Evolutionary conservation across 441 rosid species (phyloP).

Genomic region (Metrosideros polymorpha): DNA sequence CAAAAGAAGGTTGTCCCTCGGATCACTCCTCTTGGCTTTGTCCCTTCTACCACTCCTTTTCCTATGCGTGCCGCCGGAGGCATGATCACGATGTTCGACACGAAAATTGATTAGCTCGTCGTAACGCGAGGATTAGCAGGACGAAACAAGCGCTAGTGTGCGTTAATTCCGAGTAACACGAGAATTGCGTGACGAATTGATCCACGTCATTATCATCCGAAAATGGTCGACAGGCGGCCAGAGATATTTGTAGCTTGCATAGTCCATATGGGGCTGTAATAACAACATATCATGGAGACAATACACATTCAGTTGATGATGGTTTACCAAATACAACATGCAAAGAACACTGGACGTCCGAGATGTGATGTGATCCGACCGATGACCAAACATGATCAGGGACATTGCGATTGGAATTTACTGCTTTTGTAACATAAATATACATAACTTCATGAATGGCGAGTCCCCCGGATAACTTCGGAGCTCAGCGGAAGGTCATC

Average conservation of each 20-base stretch:
- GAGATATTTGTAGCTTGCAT: not conserved
- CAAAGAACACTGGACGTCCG: not conserved
- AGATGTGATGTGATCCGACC: not conserved
- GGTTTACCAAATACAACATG: not conserved
- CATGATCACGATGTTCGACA: not conserved
- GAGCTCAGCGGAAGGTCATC: not conserved
- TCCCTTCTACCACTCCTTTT: not conserved
- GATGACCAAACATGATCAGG: not conserved
- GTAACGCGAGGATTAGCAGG: not conserved
- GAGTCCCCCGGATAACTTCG: not conserved
- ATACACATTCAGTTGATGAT: not conserved
- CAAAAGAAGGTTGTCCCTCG: not conserved
- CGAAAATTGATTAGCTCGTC: not conserved
- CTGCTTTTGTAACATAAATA: not conserved
- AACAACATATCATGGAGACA: not conserved
- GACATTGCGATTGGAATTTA: not conserved
- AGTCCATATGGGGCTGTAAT: not conserved
- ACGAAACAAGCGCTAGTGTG: not conserved
- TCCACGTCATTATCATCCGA: not conserved
- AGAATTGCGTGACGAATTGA: not conserved
- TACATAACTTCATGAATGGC: not conserved
- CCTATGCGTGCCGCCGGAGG: not conserved
- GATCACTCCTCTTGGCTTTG: not conserved
- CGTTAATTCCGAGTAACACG: not conserved
- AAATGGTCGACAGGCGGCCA: not conserved